These are phyloP conservation scores for Micractinium conductrix DNA, from an alignment of 139 green algal species.

Conservation along the genomic window DNA sequence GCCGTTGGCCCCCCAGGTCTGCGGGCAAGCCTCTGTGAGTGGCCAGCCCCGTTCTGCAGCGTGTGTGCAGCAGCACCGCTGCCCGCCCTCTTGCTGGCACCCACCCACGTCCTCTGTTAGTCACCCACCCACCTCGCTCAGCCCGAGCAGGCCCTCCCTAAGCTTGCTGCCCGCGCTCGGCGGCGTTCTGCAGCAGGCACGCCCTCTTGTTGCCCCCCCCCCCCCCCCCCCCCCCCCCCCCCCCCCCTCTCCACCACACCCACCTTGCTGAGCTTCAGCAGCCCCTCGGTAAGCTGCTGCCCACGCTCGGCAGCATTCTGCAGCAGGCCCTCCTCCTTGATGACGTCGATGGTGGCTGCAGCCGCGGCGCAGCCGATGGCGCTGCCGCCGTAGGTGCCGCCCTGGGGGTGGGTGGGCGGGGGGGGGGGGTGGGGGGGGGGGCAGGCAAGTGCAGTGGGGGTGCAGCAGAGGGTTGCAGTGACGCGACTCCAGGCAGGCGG, in stretches of 20 bases:
- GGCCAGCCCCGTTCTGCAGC: too few species aligned
- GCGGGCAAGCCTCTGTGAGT: too few species aligned
- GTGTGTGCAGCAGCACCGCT: too few species aligned
- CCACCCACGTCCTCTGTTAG: too few species aligned
- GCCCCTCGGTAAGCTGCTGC: slow-evolving; percentile 62
- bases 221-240: background rate
- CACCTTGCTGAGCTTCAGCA: slow-evolving; percentile 13
- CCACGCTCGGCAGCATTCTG: slow-evolving; percentile 70
- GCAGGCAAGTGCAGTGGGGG: background rate
- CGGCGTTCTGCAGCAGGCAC: slow-evolving; percentile 61
- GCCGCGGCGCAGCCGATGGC: slow-evolving; percentile 71
- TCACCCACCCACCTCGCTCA: background rate
- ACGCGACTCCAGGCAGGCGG: too few species aligned
- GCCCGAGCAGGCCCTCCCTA: slow-evolving; percentile 28
- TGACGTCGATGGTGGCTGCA: slow-evolving; percentile 74
- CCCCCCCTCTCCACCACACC: background rate
- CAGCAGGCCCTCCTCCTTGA: slow-evolving; percentile 78
- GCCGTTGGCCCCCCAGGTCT: too few species aligned
- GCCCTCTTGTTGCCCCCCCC: background rate
- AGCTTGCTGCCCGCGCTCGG: slow-evolving; percentile 71
- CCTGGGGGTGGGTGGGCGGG: slow-evolving; percentile 7
- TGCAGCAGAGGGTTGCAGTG: background rate
- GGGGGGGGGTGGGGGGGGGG: background rate
- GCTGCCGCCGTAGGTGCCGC: slow-evolving; percentile 82
- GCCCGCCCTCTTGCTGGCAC: background rate